A percentile compares a stretch with the other conserved stretches of the same genome.
Evolutionary conservation across 108 stramenopile genomes (phyloP).

Genomic region (Fragilaria crotonensis): DNA sequence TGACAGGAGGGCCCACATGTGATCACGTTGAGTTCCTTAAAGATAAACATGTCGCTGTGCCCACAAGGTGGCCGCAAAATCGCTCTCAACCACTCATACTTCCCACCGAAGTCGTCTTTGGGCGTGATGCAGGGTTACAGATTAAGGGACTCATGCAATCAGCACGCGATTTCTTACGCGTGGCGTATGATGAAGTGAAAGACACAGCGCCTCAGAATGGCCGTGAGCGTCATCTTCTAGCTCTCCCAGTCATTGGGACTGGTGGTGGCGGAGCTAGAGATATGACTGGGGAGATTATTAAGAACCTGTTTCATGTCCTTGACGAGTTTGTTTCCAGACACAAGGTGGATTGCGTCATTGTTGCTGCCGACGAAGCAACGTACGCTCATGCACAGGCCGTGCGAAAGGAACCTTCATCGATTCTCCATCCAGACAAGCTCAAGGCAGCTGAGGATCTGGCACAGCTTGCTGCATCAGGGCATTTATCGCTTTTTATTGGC

Average conservation of each 20-base stretch:
- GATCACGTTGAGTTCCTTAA: no score
- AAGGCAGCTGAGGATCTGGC: conserved; percentile 11
- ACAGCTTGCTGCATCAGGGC: conserved; percentile 1
- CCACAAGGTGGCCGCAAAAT: no score
- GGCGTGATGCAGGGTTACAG: no score
- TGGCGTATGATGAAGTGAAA: no score
- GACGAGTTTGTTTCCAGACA: conserved; percentile 2
- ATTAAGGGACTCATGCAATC: no score
- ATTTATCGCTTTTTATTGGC: conserved; percentile 18
- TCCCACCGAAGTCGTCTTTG: no score
- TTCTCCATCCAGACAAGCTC: no score
- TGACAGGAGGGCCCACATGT: no score
- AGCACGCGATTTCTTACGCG: no score
- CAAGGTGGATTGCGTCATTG: conserved; percentile 12
- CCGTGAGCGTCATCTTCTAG: conserved; percentile 17
- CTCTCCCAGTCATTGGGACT: conserved; percentile 20
- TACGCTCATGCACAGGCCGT: conserved; percentile 12
- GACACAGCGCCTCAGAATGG: no score
- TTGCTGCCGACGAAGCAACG: conserved; percentile 15
- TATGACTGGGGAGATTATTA: conserved; percentile 7
- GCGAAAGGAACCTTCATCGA: neutral
- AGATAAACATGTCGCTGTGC: no score
- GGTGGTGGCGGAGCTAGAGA: conserved; percentile 19
- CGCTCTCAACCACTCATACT: no score
- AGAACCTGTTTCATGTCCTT: neutral